These are phyloP conservation scores for Diaporthe vaccinii DNA, from an alignment of 2,329 filamentous ascomycete species.

Conservation along the genomic window DNA sequence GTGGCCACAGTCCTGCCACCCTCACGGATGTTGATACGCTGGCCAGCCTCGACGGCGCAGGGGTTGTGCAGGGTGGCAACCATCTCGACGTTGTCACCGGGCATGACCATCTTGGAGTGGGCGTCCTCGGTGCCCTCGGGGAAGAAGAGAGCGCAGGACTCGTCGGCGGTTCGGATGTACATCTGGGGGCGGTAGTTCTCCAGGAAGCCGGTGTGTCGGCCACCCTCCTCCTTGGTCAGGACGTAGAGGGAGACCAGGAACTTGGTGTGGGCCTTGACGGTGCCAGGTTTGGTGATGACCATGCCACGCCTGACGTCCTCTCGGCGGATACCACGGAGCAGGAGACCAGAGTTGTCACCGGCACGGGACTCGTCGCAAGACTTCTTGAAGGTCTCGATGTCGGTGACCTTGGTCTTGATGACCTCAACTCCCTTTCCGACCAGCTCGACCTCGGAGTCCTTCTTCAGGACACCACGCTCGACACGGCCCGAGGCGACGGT, in stretches of 20 bases:
- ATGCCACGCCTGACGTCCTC: conserved; percentile 96
- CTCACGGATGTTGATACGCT: conserved; percentile 98
- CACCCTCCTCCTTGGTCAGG: conserved; percentile 97
- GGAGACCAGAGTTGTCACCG: conserved; percentile 97
- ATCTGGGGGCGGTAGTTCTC: conserved; percentile 98
- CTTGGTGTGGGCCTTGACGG: conserved; percentile 87
- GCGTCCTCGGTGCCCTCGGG: conserved; percentile 84
- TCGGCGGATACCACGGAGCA: conserved; percentile 94
- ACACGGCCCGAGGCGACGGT: conserved; percentile 98
- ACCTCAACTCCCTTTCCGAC: conserved; percentile 85
- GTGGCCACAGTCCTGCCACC: conserved; percentile 92
- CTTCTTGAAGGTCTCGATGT: conserved; percentile 99
- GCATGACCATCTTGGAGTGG: conserved; percentile 88
- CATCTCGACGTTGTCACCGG: conserved; percentile 99
- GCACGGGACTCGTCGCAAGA: conserved; percentile 96
- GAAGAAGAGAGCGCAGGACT: conserved; percentile 84
- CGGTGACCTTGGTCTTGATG: conserved; percentile 99
- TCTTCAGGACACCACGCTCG: conserved; percentile 94
- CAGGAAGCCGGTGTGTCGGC: conserved; percentile 94
- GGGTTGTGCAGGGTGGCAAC: conserved; percentile 86
- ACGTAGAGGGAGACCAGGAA: conserved; percentile 98
- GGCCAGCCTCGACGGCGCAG: conserved; percentile 88
- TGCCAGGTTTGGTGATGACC: conserved; percentile 88
- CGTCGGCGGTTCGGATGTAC: conserved; percentile 92
- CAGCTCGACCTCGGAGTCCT: conserved; percentile 93